These are phyloP conservation scores for Taiozyma onychis DNA, from an alignment of 1,139 yeast genomes.

Conservation along the genomic window DNA sequence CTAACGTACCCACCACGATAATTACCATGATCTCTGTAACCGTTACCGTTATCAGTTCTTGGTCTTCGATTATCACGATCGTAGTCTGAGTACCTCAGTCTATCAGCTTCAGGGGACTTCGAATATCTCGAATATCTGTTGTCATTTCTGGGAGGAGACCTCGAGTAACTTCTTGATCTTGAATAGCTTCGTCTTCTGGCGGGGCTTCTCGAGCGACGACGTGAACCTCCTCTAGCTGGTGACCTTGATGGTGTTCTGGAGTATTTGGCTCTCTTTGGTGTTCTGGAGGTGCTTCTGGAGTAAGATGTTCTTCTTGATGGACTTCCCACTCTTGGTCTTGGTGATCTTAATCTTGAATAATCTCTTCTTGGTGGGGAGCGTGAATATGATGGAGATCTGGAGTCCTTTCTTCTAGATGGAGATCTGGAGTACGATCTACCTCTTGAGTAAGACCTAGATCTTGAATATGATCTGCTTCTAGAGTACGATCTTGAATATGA, in stretches of 20 bases:
- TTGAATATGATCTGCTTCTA: slow-evolving; percentile 8
- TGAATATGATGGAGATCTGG: slow-evolving; percentile 3
- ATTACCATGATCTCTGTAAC: slow-evolving; percentile 2
- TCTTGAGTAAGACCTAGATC: slow-evolving; percentile 7
- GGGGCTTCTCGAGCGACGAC: slow-evolving; percentile 2
- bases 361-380: neutral
- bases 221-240: neutral
- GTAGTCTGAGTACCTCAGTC: neutral
- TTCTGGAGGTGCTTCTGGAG: slow-evolving; percentile 1
- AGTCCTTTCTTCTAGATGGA: slow-evolving; percentile 2
- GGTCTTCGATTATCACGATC: neutral
- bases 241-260: slow-evolving; percentile 8
- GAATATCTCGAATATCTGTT: neutral
- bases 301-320: slow-evolving; percentile 3
- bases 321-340: neutral
- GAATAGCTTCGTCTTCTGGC: neutral
- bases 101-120: neutral
- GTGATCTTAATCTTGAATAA: neutral
- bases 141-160: neutral
- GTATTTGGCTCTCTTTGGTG: slow-evolving; percentile 1
- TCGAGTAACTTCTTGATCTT: neutral
- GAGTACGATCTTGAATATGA: slow-evolving; percentile 19
- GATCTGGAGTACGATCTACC: slow-evolving; percentile 8
- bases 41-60: neutral
- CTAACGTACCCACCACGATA: neutral